Conservation (phyloP, 176 grass and related monocot species). For the Stipa capillata region DNA sequence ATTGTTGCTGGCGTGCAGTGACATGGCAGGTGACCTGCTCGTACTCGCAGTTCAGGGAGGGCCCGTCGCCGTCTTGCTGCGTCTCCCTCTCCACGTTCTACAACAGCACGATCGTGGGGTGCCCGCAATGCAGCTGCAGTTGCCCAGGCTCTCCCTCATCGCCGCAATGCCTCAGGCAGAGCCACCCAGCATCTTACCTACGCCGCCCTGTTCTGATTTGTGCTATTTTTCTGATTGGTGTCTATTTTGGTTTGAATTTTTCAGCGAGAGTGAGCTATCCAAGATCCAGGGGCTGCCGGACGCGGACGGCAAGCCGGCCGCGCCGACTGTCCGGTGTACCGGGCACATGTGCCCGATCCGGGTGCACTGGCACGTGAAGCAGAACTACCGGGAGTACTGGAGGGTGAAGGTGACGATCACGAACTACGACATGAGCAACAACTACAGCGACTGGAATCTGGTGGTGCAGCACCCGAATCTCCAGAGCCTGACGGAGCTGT, state of each 20-base stretch:
- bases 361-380: slow-evolving; percentile 68
- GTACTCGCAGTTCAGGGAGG: slow-evolving; percentile 59
- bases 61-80: slow-evolving; percentile 24
- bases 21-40: slow-evolving; percentile 53
- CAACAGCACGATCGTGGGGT: slow-evolving; percentile 33
- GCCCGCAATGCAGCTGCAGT: slow-evolving; percentile 50
- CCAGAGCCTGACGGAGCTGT: slow-evolving; percentile 28
- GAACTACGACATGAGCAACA: slow-evolving; percentile 43
- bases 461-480: slow-evolving; percentile 53
- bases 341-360: slow-evolving; percentile 60
- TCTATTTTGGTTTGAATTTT: neutral
- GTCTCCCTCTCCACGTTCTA: slow-evolving; percentile 58
- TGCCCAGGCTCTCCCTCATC: neutral
- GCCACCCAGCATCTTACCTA: neutral
- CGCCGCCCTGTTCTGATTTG: neutral
- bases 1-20: slow-evolving; percentile 27
- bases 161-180: slow-evolving; percentile 35
- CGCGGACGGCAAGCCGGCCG: neutral
- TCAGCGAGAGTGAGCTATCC: neutral
- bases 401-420: slow-evolving; percentile 48
- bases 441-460: slow-evolving; percentile 63
- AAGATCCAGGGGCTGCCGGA: neutral
- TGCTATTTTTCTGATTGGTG: neutral
- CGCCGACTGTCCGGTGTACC: slow-evolving; percentile 26
- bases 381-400: slow-evolving; percentile 58